Base-by-base conservation (phyloP, 176 grass and related monocot species). In the Areca catechu region DNA sequence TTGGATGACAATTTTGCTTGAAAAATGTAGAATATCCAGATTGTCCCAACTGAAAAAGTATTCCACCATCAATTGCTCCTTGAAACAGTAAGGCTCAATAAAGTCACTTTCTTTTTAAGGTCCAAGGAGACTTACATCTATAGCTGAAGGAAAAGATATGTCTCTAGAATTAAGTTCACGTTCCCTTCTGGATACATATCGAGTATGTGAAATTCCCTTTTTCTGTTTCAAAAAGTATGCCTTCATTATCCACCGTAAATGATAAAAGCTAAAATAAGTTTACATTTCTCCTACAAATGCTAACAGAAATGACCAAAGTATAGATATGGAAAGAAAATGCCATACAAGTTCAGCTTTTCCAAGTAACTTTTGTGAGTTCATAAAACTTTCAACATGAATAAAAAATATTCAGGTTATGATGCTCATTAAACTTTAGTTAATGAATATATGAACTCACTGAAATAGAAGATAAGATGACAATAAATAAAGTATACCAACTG, bases 61-160 rank as follows among this genome's bases (percentile, higher is more conserved):
- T 16, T 20, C 12, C 22, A 58, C 5, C 21, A 69, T 18, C 49
- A 71, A 43, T 27, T 50, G 63, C 59, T 43, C 64, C 5, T 59
- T 53, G 54, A 18, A 73, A 58, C 15, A 62, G 37, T 20, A 10
- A 62, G 14, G n/a, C 43, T 43, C 27, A 29, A 5, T 29, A 29
- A 43, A 43, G 34, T 43, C 34, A 43, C 7, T 29, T 6, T 29
- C 34, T 43, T 3, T 12, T 43, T 6, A 50, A 63, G 56, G 65
- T 59, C n/a, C 63, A 3, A 54, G 67, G n/a, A 67, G 54, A 48
- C 71, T 87, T 78, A 82, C 79, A 71, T 54, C 78, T 72, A 57
- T 24, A 5, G 16, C 63, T 16, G 59, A 27, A 24, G 62, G 25
- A 64, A 15, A 71, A 21, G 72, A 67, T 57, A 60, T 62, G n/a